Evolutionary conservation across 2,329 filamentous ascomycete genomes (phyloP), one percentile per base, ranked within the genome.

Genomic region (Neofusicoccum cordaticola): DNA sequence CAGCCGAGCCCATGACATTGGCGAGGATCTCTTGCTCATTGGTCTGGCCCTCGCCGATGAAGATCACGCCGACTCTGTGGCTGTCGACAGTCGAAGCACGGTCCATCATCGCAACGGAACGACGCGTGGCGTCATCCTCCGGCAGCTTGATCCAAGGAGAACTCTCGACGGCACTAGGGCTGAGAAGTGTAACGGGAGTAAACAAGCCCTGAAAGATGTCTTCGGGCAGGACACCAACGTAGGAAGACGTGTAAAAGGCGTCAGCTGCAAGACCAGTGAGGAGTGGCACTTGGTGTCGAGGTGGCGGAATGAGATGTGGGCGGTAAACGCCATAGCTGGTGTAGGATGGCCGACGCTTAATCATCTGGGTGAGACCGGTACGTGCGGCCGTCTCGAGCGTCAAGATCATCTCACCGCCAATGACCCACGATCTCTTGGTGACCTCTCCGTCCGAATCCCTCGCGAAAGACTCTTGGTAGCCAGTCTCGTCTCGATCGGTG

Each of bases 11-110:
- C 35, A 87, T 88, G 3, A 91, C 87, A 69, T 99, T 99, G 70
- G 90, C 86, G 34, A 99, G 84, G 41, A 98, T 97, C 64, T 96
- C 92, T 0, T 83, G 81, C 75, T 98, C 95, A 1, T 88, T 80
- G 0, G 86, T 92, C 77, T 99, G 95, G 6, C 90, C 90, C 71
- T 96, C 89, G 62, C 90, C 93, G 68, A 98, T 90, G 76, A 97
- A 99, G 45, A 99, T 88, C 22, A 99, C 90, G 15, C 95, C 95
- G 47, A 97, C 90, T 77, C 97, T 97, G 82, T 98, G 93, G 6
- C 93, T 93, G 76, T 99, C 95, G 4, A 99, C 89, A 8, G 92
- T 93, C 42, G 94, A 90, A 68, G 88, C 96, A 37, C 89, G 88
- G 76, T 99, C 95, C 75, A 99, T 96, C 12, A 87, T 83, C 42